A percentile compares a stretch with the other conserved stretches of the same genome.
Conservation (phyloP, 164 flowering plant species). For the Magnolia changhungtana region DNA sequence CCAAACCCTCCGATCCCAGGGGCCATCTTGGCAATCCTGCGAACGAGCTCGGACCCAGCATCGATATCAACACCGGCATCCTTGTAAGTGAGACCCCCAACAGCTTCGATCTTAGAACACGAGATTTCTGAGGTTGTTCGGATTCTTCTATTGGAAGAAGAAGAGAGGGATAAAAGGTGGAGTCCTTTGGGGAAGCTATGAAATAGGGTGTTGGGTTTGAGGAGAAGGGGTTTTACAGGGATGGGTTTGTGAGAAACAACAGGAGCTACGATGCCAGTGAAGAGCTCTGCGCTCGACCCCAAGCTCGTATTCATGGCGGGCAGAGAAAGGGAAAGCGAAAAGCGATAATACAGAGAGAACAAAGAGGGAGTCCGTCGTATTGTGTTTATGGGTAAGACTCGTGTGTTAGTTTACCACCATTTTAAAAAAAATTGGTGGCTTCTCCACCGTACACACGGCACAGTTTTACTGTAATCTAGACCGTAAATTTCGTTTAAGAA, state of each 20-base stretch:
- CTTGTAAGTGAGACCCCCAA: slow-evolving; percentile 61
- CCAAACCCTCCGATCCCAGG: slow-evolving; percentile 97
- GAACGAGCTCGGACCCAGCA: slow-evolving; percentile 91
- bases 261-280: neutral
- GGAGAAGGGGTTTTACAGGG: neutral
- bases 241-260: neutral
- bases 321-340: neutral
- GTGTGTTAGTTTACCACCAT: too few species aligned
- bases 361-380: too few species aligned
- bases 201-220: neutral
- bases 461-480: too few species aligned
- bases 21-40: slow-evolving; percentile 86
- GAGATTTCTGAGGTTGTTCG: neutral
- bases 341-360: neutral
- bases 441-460: too few species aligned
- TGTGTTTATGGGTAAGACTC: too few species aligned
- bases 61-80: slow-evolving; percentile 94
- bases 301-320: neutral
- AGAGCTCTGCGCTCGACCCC: neutral
- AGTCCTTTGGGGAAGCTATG: neutral
- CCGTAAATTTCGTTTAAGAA: too few species aligned
- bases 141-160: neutral
- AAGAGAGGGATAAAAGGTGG: neutral
- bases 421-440: too few species aligned
- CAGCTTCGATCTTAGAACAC: neutral